These are phyloP conservation scores for Corymbia maculata DNA, from an alignment of 345 rosid species.

Conservation along the genomic window DNA sequence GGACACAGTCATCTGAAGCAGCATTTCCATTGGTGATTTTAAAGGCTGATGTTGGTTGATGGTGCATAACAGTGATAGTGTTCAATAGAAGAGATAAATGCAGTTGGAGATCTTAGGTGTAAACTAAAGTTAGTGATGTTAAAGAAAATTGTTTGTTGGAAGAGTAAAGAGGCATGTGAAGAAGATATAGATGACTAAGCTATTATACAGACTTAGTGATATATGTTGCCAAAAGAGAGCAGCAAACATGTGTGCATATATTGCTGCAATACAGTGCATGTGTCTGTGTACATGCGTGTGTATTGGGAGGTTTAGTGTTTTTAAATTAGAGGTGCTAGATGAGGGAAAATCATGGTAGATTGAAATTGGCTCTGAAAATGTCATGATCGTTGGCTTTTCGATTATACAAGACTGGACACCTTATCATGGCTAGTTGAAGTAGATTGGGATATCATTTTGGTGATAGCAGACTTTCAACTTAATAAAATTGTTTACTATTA, in stretches of 20 bases:
- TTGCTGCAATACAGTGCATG: not conserved
- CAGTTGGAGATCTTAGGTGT: not conserved
- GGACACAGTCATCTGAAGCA: not conserved
- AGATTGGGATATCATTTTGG: not conserved
- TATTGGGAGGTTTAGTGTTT: not conserved
- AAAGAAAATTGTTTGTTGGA: not conserved
- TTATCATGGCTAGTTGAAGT: not conserved
- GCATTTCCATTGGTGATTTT: not conserved
- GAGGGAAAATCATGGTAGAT: not conserved
- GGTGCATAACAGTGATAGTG: not conserved
- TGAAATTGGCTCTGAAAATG: not conserved
- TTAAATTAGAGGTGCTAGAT: not conserved
- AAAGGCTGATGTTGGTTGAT: too few species aligned
- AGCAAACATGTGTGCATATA: too few species aligned
- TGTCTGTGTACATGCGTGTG: not conserved
- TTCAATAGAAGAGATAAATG: not conserved
- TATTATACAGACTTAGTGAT: not conserved
- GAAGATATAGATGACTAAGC: not conserved
- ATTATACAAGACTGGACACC: not conserved
- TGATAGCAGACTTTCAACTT: not conserved
- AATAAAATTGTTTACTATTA: not conserved
- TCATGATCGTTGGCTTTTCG: not conserved
- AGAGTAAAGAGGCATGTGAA: not conserved
- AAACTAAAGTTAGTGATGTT: not conserved
- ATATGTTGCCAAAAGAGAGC: not conserved